Base-by-base conservation (phyloP, 2,329 filamentous ascomycete genomes). In the Ascochyta pisi region DNA sequence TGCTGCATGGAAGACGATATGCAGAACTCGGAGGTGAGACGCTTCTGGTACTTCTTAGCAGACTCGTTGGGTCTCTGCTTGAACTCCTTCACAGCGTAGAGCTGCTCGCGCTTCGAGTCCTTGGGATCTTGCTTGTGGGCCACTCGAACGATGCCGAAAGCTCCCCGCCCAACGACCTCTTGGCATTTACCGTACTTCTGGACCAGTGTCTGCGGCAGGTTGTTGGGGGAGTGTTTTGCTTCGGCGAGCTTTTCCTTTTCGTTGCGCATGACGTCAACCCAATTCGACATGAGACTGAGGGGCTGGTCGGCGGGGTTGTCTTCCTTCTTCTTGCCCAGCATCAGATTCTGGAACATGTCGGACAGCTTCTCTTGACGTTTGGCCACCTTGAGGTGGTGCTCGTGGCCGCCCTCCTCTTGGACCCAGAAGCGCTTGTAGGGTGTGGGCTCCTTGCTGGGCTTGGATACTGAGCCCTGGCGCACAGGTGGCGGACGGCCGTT, bases 151-250 rank as follows among this genome's bases (percentile, higher is more conserved):
- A 99, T 96, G 54, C 95, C 95, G 76, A 99, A 99, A 38, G 95
- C 95, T 58, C 95, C 95, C 34, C 94, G 91, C 19, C 95, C 95
- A 23, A 99, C 92, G 31, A 99, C 88, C 76, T 99, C 95, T 73
- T 98, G 94, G 73, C 95, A 98, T 79, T 98, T 98, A 67, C 95
- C 95, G 74, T 99, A 99, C 75, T 98, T 98, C 72, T 98, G 92
- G 1, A 95, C 91, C 44, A 99, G 81, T 0, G 92, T 92, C 19
- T 86, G 87, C 15, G 90, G 89, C 16, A 89, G 83, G 69, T 89
- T 90, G 70, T 89, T 90, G 0, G 89, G 89, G 23, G 86, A 86
- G 74, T 89, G 95, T 79, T 89, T 92, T 67, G 96, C 91, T 35
- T 84, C 79, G 1, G 88, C 87, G 48, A 87, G 76, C 72, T 84